Evolutionary conservation across 169 alveolate genomes (phyloP), one percentile per base, ranked within the genome.

Genomic region (Cryptosporidium xiaoi): DNA sequence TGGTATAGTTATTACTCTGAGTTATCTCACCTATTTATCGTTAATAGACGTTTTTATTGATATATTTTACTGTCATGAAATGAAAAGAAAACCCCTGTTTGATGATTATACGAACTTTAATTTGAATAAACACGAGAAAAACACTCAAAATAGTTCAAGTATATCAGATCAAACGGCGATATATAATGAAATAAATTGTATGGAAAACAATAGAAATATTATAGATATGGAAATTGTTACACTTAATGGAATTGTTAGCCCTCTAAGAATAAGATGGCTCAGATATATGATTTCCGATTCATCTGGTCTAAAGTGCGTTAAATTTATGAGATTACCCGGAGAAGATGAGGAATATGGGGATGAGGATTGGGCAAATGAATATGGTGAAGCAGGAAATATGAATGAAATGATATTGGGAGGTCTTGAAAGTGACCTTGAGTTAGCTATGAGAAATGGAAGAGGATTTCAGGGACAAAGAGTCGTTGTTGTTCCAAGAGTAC

Each of bases 51-150:
- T 77, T 1, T 58, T 77, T 34, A 62, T 77, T 16, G 87, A 77
- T 60, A 60, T 77, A 77, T 77, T 77, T 48, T 60, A 62, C 40
- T 77, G 87, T 29, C 71, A 77, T 62, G 87, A 77, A 24, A 65
- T 77, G 20, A 56, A 69, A 69, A 69, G 83, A 31, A 64, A 33
- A 16, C 56, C 56, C 12, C 8, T 53, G 4, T 53, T 53, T n/a
- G 10, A n/a, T 33, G 55, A n/a, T 48, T 48, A 27, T 12, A 18
- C 13, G 58, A 16, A 20, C 2, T 51, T 12, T 46, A 53, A 3
- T 50, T 0, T 34, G n/a, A 16, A 12, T 66, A 69, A 6, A 3
- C 4, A 24, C 7, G 36, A 10, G 20, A 16, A 27, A 51, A 20
- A 8, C 24, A 15, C 20, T 5, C 64, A 53, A 53, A 53, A 53